phyloP scores from a whole-genome alignment of 2,329 filamentous ascomycete species.

The Ascochyta pisi region DNA sequence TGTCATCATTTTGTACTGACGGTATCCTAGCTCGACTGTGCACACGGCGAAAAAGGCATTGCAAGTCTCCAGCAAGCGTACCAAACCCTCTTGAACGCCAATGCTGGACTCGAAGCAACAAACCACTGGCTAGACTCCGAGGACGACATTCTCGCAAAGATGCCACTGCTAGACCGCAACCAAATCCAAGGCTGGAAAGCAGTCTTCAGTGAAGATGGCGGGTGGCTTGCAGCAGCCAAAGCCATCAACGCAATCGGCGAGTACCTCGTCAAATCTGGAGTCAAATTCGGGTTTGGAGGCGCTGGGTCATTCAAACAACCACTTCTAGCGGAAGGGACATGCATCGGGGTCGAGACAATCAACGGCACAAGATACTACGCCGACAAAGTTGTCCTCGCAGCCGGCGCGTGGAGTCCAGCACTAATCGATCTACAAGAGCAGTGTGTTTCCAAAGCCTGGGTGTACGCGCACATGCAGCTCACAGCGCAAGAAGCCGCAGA shows the following conservation, averaged over 20 bases:
- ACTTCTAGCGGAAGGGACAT: constrained; percentile 48
- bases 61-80: constrained; percentile 45
- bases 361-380: constrained; percentile 53
- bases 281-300: constrained; percentile 53
- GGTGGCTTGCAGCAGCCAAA: constrained; percentile 58
- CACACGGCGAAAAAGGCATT: constrained; percentile 50
- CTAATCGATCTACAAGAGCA: constrained; percentile 41
- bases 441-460: constrained; percentile 63
- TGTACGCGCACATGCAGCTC: constrained; percentile 61
- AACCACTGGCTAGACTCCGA: constrained; percentile 55
- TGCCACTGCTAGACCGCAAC: constrained; percentile 50
- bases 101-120: constrained; percentile 45
- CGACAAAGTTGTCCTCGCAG: constrained; percentile 55
- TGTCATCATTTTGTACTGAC: constrained; percentile 6
- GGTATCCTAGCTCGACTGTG: constrained; percentile 36
- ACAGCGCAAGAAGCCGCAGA: constrained; percentile 56
- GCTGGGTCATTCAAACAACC: constrained; percentile 56
- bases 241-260: constrained; percentile 57
- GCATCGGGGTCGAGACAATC: constrained; percentile 52
- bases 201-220: constrained; percentile 53
- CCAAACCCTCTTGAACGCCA: constrained; percentile 44
- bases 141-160: constrained; percentile 53
- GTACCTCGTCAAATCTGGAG: constrained; percentile 47
- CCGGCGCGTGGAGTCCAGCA: constrained; percentile 43
- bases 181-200: constrained; percentile 58